Evolutionary conservation across 139 green algal genomes (phyloP), one percentile per base, ranked within the genome.

Genomic region (Spirogloea muscicola): DNA sequence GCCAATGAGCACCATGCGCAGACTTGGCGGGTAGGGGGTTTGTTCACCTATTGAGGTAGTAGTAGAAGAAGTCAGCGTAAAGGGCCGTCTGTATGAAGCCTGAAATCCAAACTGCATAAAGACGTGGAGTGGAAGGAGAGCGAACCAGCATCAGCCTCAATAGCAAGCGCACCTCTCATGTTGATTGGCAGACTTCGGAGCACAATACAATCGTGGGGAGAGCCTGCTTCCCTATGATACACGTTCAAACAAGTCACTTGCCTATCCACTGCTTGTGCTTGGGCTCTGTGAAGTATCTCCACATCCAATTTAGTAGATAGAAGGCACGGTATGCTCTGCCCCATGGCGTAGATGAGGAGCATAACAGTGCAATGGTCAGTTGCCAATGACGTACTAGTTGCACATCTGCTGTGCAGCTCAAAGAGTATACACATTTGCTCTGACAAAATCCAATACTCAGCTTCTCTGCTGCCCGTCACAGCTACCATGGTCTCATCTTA

Each of bases 241-340:
- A n/a, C n/a, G n/a, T n/a, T n/a, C n/a, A n/a, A 77, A 25, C 63
- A 82, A 46, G 16, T 31, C 27, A 49, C 70, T 64, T 44, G 85
- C 90, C 88, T 9, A 98, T 85, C 87, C 89, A 96, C 68, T 98
- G 91, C 36, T 83, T 76, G 81, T 98, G 97, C 46, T 87, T 69
- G 1, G 83, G 77, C 82, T 99, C 95, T 21, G 92, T 98, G 51
- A 90, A 76, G 74, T 87, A 98, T 3, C 94, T 84, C 82, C 96
- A 99, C 42, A 99, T 91, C 95, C 95, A 99, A 87, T 99, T 99
- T n/a, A 98, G 58, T 51, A 99, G 91, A 77, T 99, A 99, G 18
- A 99, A 77, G 4, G 46, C 89, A 4, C 95, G 87, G 68, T 99
- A 99, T 21, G 86, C 81, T 58, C 75, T 82, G 68, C 25, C 36